Base-by-base conservation (phyloP, 441 rosid genomes). In the Dalechampia spathulata region DNA sequence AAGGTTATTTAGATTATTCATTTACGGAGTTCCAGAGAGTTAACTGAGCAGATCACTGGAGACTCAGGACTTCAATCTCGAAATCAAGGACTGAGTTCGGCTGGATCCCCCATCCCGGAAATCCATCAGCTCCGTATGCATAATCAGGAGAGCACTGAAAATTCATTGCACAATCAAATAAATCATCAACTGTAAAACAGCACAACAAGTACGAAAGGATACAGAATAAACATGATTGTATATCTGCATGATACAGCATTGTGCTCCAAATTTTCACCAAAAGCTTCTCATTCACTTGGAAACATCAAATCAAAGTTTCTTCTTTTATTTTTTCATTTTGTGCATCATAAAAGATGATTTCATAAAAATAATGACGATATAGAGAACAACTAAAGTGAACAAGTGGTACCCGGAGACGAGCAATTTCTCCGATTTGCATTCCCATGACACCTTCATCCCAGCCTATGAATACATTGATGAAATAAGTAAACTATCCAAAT, bases 381-480 rank as follows among this genome's bases (percentile, higher is more conserved):
- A 30, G 34, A 3, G 8, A 30, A 30, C 4, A 30, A 30, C 8
- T 36, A 23, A 39, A 55, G 57, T 34, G 16, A 45, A 8, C 7
- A 27, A 54, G 58, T 41, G 62, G 76, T 81, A 91, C 98, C 98
- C 77, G 76, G 37, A 87, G 79, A 49, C 89, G 93, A 73, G 98
- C 96, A 57, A 73, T 75, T 69, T 91, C 98, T 73, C 96, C 98
- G 49, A 85, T 61, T 71, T 87, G 95, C 98, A 91, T 91, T 63
- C 86, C 96, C 71, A 83, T 3, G 64, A 91, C 98, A 49, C 98
- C 98, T 81, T 87, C 98, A 78, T 91, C 98, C 96, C 96, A 87
- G 67, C 98, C 98, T 91, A 65, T 65, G 71, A 25, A 49, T 14
- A n/a, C 9, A 47, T 40, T 11, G 7, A 48, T 46, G 57, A 21